phyloP scores from a whole-genome alignment of 768 basidiomycete species.

The Tulasnella sp. region DNA sequence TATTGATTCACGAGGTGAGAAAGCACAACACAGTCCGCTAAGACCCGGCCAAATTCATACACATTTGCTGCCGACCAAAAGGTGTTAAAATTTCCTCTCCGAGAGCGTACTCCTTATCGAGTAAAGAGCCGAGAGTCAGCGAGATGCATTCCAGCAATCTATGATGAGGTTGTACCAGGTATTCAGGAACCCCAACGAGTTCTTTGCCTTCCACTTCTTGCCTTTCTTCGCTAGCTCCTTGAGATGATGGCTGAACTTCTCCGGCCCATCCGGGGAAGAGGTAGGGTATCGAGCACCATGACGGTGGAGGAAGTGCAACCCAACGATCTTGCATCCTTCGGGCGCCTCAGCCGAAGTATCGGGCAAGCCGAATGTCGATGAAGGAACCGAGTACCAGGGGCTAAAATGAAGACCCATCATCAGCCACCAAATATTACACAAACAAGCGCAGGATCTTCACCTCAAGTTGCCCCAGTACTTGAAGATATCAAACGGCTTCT shows the following conservation, averaged over 20 bases:
- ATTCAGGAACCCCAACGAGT: constrained; percentile 41
- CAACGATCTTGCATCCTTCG: constrained; percentile 64
- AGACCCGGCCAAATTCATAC: constrained; percentile 7
- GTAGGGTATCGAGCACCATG: constrained; percentile 69
- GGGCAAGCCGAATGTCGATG: constrained; percentile 60
- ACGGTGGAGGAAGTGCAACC: constrained; percentile 73
- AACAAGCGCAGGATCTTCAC: constrained; percentile 8
- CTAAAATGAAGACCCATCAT: background rate
- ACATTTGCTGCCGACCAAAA: constrained; percentile 39
- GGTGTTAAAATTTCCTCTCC: constrained; percentile 64
- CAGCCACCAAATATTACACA: background rate
- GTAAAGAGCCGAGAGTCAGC: background rate
- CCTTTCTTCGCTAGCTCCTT: constrained; percentile 10
- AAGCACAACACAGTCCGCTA: background rate
- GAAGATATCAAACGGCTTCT: constrained; percentile 58
- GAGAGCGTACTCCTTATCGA: constrained; percentile 75
- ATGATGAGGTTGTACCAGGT: constrained; percentile 34
- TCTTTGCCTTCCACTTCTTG: constrained; percentile 33
- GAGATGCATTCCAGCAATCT: constrained; percentile 57
- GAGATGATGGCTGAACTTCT: constrained; percentile 21
- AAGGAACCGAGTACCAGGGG: constrained; percentile 76
- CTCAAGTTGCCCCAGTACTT: constrained; percentile 68
- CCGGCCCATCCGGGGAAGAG: constrained; percentile 31
- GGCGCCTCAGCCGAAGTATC: constrained; percentile 69
- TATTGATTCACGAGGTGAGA: background rate